Evolutionary conservation across 192 early-diverging fungal species (phyloP), one percentile per base, ranked within the genome.

Genomic region (Coemansia sp.): DNA sequence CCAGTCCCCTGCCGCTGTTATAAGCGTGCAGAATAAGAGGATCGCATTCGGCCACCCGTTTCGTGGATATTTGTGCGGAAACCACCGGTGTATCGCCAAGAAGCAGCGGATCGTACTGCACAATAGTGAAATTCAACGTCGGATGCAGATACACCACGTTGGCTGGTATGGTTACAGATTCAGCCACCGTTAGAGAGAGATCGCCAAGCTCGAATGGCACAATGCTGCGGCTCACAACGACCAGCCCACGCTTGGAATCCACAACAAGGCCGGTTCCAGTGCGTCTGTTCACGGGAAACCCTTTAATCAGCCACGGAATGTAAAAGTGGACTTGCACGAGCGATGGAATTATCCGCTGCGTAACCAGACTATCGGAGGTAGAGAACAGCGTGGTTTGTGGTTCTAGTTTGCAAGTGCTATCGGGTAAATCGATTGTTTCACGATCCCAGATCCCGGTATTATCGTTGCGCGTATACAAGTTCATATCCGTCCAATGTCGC

Each of bases 161-260:
- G 36, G 88, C 95, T 0, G 93, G 94, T 61, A 97, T 91, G 52
- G 92, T 90, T 37, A 94, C 88, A 16, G 88, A 88, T 68, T 94
- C 91, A 51, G 91, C 93, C 71, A 97, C 91, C 0, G 94, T 94
- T 43, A 97, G 82, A 58, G 87, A 85, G 41, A 95, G 85, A 62
- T 95, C 94, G 26, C 93, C 89, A 48, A 94, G 71, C 41, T 84
- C 83, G 67, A 90, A 87, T 0, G 92, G 91, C 19, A 97, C 91
- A 41, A 90, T 90, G 66, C 89, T 88, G 32, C 93, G 89, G 49
- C 90, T 87, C 56, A 90, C 89, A 16, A 94, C 84, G 22, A 96
- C 89, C 52, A 97, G 69, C 8, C 93, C 93, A 41, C 82, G 85
- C 66, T 90, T 77, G 6, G 87, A 88, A 47, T 93, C 92, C 3